Conservation (phyloP, 306 rosid genomes). For the Benincasa hispida region DNA sequence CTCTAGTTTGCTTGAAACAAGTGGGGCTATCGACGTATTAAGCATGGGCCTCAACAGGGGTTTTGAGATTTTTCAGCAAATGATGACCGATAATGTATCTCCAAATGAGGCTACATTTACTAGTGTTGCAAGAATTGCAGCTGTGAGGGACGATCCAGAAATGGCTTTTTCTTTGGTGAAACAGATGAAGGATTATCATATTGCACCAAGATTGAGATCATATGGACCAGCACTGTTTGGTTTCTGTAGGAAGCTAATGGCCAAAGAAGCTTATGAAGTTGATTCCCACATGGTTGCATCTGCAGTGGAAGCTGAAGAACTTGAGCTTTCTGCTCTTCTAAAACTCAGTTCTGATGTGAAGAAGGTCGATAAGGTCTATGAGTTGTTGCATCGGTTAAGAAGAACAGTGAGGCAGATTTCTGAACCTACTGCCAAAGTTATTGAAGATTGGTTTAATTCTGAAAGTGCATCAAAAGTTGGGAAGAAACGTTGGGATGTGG, state of each 20-base stretch:
- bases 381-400: conserved; percentile 62
- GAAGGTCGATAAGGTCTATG: conserved; percentile 57
- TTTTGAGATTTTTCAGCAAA: conserved; percentile 62
- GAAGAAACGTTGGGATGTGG: conserved; percentile 45
- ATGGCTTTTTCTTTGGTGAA: conserved; percentile 75
- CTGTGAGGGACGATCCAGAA: conserved; percentile 57
- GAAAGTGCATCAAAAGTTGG: conserved; percentile 40
- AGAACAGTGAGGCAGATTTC: conserved; percentile 63
- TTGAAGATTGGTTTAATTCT: conserved; percentile 66
- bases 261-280: conserved; percentile 60
- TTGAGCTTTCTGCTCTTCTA: conserved; percentile 61
- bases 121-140: conserved; percentile 67
- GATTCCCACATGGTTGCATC: conserved; percentile 61
- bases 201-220: conserved; percentile 62
- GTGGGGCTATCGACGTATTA: neutral
- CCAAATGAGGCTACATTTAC: conserved; percentile 83
- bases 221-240: conserved; percentile 78
- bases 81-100: conserved; percentile 39
- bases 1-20: conserved; percentile 13
- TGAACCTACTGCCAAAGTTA: conserved; percentile 39
- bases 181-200: conserved; percentile 48
- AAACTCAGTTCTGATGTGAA: conserved; percentile 30
- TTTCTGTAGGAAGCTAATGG: conserved; percentile 59
- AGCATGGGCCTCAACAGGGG: conserved; percentile 41
- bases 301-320: conserved; percentile 50